Conservation (phyloP, 2,329 filamentous ascomycete species). For the Septoria petroselini region DNA sequence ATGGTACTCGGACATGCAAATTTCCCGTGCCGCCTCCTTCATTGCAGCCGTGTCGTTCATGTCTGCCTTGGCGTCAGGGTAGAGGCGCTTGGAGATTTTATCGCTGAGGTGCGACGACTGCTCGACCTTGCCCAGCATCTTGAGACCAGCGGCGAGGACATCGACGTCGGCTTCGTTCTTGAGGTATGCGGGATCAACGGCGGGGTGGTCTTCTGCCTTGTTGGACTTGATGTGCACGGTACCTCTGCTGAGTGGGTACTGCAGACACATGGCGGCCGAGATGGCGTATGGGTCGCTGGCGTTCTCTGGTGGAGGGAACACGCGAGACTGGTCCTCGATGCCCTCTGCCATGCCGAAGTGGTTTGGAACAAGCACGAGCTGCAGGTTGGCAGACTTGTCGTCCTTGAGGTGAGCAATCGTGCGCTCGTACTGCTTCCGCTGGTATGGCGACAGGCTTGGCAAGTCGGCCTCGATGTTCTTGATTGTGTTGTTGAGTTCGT, state of each 20-base stretch:
- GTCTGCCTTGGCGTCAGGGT: slow-evolving; percentile 32
- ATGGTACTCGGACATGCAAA: slow-evolving; percentile 40
- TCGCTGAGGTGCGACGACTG: slow-evolving; percentile 43
- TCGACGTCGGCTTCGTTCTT: slow-evolving; percentile 51
- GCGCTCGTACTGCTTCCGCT: slow-evolving; percentile 38
- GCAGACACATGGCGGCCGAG: slow-evolving; percentile 31
- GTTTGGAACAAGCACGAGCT: slow-evolving; percentile 38
- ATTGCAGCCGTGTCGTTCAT: slow-evolving; percentile 30
- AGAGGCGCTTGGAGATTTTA: slow-evolving; percentile 40
- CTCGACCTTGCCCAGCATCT: slow-evolving; percentile 45
- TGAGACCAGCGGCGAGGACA: slow-evolving; percentile 34
- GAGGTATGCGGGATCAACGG: slow-evolving; percentile 32
- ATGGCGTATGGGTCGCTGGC: slow-evolving; percentile 28
- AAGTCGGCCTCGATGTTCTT: slow-evolving; percentile 34
- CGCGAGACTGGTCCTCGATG: slow-evolving; percentile 31
- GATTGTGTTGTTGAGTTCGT: slow-evolving; percentile 36
- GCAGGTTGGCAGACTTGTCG: slow-evolving; percentile 40
- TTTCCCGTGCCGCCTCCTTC: slow-evolving; percentile 28
- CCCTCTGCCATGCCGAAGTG: slow-evolving; percentile 33
- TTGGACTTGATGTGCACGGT: slow-evolving; percentile 35
- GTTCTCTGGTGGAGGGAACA: slow-evolving; percentile 30
- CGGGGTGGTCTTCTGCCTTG: slow-evolving; percentile 27
- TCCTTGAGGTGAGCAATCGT: slow-evolving; percentile 38
- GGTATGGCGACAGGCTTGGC: slow-evolving; percentile 34
- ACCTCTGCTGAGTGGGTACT: slow-evolving; percentile 36